Evolutionary conservation across 2,329 filamentous ascomycete species (phyloP).

Genomic region (Diaporthe sp.): DNA sequence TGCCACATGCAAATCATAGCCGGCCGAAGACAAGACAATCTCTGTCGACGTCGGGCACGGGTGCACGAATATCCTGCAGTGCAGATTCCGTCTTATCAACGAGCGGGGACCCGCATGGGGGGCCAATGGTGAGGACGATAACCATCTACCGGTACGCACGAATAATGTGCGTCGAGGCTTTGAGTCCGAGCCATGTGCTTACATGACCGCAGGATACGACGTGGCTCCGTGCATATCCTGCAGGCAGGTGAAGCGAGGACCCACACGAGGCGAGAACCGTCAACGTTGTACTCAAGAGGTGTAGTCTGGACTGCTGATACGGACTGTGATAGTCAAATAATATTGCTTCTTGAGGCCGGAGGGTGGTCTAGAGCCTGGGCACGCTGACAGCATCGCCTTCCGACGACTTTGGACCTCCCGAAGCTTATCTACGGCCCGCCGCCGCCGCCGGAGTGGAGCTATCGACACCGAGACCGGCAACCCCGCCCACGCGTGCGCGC

Average conservation of each 20-base stretch:
- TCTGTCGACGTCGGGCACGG: not conserved
- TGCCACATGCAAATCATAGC: not conserved
- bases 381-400: not conserved
- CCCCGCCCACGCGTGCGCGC: constrained; percentile 2
- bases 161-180: constrained; percentile 7
- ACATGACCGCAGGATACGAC: constrained; percentile 26
- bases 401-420: not conserved
- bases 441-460: not conserved
- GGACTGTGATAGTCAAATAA: not conserved
- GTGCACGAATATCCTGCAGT: not conserved
- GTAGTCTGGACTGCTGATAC: not conserved
- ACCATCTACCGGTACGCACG: not conserved
- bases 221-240: constrained; percentile 11
- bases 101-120: constrained; percentile 1
- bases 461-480: constrained; percentile 21
- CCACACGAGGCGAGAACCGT: not conserved
- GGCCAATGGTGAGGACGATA: constrained; percentile 12
- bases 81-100: constrained; percentile 24
- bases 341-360: not conserved
- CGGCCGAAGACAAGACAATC: not conserved
- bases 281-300: not conserved
- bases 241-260: not conserved
- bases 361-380: not conserved
- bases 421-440: not conserved
- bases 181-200: not conserved